A percentile compares a stretch with the other conserved stretches of the same genome.
These are phyloP conservation scores for Brassica nigra DNA, from an alignment of 345 rosid genomes.

Conservation along the genomic window DNA sequence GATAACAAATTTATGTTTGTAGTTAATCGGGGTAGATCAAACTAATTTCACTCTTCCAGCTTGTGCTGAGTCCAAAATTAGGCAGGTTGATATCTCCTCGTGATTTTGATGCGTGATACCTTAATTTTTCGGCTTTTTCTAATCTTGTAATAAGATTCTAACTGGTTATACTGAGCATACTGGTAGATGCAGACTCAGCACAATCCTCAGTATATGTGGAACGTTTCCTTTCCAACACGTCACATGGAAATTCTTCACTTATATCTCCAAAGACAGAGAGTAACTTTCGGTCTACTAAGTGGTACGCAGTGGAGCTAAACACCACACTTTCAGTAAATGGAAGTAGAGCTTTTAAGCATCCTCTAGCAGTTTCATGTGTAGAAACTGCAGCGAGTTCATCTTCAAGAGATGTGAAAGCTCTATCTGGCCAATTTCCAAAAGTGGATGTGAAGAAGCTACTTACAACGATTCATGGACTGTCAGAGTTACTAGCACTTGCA, in stretches of 20 bases:
- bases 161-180: not conserved
- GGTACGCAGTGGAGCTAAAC: conserved; percentile 32
- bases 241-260: conserved; percentile 17
- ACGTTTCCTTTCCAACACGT: conserved; percentile 9
- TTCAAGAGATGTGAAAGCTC: conserved; percentile 1
- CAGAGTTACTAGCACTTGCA: conserved; percentile 47
- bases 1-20: not conserved
- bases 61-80: conserved; percentile 91
- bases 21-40: conserved; percentile 69
- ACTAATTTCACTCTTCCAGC: conserved; percentile 80
- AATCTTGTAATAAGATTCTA: not conserved
- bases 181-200: conserved; percentile 24
- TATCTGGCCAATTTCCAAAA: conserved; percentile 23
- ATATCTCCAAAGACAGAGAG: not conserved
- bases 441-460: conserved; percentile 39
- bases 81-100: conserved; percentile 65
- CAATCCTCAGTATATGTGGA: conserved; percentile 23
- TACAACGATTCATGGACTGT: conserved; percentile 39
- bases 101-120: not conserved
- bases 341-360: conserved; percentile 4
- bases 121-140: not conserved
- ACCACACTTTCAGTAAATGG: conserved; percentile 21
- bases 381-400: conserved; percentile 21
- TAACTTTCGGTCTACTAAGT: conserved; percentile 21
- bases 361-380: conserved; percentile 28